Conservation (phyloP, 2,329 filamentous ascomycete species). For the Botrytis pseudocinerea region DNA sequence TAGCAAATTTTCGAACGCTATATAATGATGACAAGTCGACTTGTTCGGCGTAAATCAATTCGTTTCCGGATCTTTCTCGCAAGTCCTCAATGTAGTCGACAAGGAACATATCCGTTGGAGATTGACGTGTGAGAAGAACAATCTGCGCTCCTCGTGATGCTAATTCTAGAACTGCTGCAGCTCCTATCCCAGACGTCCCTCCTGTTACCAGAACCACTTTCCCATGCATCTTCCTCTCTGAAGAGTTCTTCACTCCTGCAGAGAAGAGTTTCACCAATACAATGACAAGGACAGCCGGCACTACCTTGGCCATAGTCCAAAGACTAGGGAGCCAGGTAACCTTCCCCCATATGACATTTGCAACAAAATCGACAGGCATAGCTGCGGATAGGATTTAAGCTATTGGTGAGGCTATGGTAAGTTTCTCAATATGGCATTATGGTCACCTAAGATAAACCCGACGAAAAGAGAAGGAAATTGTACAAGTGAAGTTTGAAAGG, state of each 20-base stretch:
- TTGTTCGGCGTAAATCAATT: conserved; percentile 92
- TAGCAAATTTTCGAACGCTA: conserved; percentile 89
- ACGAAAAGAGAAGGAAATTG: neutral
- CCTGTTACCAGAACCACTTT: conserved; percentile 93
- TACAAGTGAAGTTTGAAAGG: neutral
- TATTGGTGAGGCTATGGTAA: neutral
- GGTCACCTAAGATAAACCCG: neutral
- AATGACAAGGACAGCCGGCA: conserved; percentile 52
- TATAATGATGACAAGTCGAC: conserved; percentile 87
- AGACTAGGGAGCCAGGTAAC: conserved; percentile 32
- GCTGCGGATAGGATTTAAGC: conserved; percentile 7
- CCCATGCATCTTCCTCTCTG: conserved; percentile 85
- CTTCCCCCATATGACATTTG: conserved; percentile 32
- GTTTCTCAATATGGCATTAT: conserved; percentile 15
- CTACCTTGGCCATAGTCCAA: conserved; percentile 55
- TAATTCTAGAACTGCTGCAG: conserved; percentile 70
- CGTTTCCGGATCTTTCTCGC: conserved; percentile 72
- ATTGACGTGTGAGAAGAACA: conserved; percentile 81
- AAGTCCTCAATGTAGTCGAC: conserved; percentile 91
- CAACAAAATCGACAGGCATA: conserved; percentile 40
- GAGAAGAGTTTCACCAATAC: conserved; percentile 72
- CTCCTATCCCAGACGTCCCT: conserved; percentile 90
- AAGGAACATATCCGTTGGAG: conserved; percentile 81
- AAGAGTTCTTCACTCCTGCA: conserved; percentile 69
- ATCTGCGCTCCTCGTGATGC: conserved; percentile 85